Evolutionary conservation across 164 flowering plant species (phyloP).

Genomic region (Aristolochia californica): DNA sequence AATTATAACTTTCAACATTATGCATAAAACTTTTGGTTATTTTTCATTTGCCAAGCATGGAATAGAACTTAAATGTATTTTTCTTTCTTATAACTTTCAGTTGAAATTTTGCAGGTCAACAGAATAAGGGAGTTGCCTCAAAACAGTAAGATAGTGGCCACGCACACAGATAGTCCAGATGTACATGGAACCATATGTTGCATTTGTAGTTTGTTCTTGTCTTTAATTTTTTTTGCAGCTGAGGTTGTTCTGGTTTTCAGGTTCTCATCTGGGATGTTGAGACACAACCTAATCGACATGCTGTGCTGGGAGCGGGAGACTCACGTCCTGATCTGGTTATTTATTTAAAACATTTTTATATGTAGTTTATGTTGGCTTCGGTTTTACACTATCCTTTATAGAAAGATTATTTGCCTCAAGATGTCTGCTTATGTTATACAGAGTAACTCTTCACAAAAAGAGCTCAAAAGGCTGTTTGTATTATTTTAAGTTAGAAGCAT

Average conservation of each 20-base stretch:
- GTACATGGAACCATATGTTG: constrained; percentile 23
- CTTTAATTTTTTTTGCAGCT: not conserved
- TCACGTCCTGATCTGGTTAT: constrained; percentile 79
- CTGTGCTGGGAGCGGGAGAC: constrained; percentile 68
- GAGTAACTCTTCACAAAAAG: not conserved
- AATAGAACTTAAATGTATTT: too few relatives aligned
- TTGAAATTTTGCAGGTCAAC: constrained; percentile 57
- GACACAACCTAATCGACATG: constrained; percentile 89
- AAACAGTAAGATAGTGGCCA: constrained; percentile 80
- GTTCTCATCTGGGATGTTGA: constrained; percentile 96
- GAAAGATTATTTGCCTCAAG: too few relatives aligned
- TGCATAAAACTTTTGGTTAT: too few relatives aligned
- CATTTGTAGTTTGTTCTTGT: not conserved
- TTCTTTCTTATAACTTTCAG: too few relatives aligned
- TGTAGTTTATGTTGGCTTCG: not conserved
- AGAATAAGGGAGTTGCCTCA: constrained; percentile 94
- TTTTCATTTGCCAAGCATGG: too few relatives aligned
- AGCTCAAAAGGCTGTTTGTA: too few relatives aligned
- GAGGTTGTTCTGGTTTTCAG: constrained; percentile 18
- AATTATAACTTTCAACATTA: too few relatives aligned
- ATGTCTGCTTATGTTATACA: not conserved
- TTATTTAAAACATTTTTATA: not conserved
- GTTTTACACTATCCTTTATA: too few relatives aligned
- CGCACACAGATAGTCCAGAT: constrained; percentile 95
- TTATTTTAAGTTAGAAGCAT: too few relatives aligned